A percentile compares a stretch with the other conserved stretches of the same genome.
phyloP scores from a whole-genome alignment of 139 green algal genomes.

The Tetraselmis chui region DNA sequence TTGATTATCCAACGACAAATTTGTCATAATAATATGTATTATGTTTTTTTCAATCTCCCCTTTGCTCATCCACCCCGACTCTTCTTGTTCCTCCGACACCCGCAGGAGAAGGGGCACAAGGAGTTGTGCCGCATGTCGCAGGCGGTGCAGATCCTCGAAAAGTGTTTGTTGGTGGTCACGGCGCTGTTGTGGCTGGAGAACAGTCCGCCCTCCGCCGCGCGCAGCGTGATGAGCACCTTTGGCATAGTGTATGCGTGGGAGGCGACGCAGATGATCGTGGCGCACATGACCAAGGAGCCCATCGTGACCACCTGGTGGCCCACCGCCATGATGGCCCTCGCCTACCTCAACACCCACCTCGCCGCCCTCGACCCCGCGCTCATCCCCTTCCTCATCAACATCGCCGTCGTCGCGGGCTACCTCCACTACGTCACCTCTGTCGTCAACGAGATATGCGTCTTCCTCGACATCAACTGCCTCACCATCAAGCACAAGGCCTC shows the following conservation, averaged over 20 bases:
- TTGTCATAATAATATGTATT: too few relatives aligned
- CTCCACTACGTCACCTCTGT: slow-evolving; percentile 55
- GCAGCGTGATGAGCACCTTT: slow-evolving; percentile 24
- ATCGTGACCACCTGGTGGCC: slow-evolving; percentile 44
- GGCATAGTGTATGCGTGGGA: slow-evolving; percentile 49
- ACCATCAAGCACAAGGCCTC: slow-evolving; percentile 41
- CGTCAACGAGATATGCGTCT: slow-evolving; percentile 63
- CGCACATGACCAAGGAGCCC: slow-evolving; percentile 85
- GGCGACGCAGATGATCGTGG: slow-evolving; percentile 77
- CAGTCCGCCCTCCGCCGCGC: neutral
- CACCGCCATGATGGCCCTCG: slow-evolving; percentile 26
- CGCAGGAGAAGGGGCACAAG: slow-evolving; percentile 66
- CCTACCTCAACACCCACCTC: slow-evolving; percentile 20
- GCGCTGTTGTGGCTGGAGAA: neutral
- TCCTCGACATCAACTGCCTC: slow-evolving; percentile 70
- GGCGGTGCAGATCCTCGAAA: neutral
- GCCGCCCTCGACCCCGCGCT: neutral
- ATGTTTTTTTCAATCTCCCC: slow-evolving; percentile 5
- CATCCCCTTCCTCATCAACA: slow-evolving; percentile 20
- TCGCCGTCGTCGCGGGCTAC: slow-evolving; percentile 48
- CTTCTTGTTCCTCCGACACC: too few relatives aligned
- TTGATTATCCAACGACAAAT: too few relatives aligned
- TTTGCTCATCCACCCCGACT: slow-evolving; percentile 1
- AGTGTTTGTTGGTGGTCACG: neutral
- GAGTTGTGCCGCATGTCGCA: slow-evolving; percentile 30